Conservation (phyloP, 352 stramenopile genomes). For the Peronospora tabacina region DNA sequence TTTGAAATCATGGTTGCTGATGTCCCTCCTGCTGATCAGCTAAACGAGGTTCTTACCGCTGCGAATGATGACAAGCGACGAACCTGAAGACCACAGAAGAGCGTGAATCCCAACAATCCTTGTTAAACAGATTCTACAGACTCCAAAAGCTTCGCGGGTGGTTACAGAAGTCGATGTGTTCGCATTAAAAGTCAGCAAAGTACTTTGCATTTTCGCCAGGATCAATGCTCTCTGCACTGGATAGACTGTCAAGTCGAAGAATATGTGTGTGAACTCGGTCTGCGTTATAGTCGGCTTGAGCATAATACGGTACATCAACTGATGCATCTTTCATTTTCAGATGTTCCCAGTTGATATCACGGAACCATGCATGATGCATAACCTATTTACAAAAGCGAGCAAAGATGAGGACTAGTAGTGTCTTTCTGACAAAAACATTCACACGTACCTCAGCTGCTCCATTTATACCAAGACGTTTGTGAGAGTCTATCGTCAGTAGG, state of each 20-base stretch:
- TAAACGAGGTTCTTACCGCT: no score
- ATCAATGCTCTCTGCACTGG: slow-evolving; percentile 70
- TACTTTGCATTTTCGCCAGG: slow-evolving; percentile 56
- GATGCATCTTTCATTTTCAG: slow-evolving; percentile 14
- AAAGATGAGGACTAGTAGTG: not conserved
- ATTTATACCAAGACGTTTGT: slow-evolving; percentile 34
- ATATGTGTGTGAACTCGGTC: not conserved
- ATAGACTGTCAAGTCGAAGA: slow-evolving; percentile 19
- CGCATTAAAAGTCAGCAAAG: slow-evolving; percentile 56
- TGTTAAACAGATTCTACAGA: no score
- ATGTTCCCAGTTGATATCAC: slow-evolving; percentile 41
- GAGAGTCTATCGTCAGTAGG: slow-evolving; percentile 31
- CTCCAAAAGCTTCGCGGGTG: not conserved
- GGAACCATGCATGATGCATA: slow-evolving; percentile 58
- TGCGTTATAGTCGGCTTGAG: slow-evolving; percentile 27
- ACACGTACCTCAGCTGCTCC: slow-evolving; percentile 28
- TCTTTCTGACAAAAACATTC: not conserved
- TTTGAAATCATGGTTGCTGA: no score
- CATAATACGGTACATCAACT: slow-evolving; percentile 29
- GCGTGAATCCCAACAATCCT: no score
- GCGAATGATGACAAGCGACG: no score
- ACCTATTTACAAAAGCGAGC: slow-evolving; percentile 25
- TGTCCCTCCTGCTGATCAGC: no score
- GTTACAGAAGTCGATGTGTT: not conserved
- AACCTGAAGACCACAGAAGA: no score